Evolutionary conservation across 805 yeast genomes (phyloP).

Genomic region (Hanseniaspora mollemarum): DNA sequence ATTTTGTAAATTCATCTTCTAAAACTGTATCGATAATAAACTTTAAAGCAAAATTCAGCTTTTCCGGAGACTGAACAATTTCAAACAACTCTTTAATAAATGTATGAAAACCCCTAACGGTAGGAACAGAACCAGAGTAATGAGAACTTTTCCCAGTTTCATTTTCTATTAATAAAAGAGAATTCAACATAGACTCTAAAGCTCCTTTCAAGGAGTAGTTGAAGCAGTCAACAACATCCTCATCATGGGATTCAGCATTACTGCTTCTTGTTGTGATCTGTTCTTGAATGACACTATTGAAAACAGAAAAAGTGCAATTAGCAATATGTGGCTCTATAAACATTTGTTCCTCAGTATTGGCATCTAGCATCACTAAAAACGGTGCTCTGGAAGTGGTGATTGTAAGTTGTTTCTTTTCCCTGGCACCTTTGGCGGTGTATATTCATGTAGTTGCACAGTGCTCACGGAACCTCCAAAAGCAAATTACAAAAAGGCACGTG

Average conservation of each 20-base stretch:
- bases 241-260: neutral
- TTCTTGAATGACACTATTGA: neutral
- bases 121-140: neutral
- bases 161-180: neutral
- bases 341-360: no score
- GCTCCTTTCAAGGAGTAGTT: neutral
- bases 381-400: no score
- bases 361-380: no score
- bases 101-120: neutral
- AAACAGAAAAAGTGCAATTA: neutral
- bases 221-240: neutral
- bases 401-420: no score
- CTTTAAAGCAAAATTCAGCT: constrained; percentile 2
- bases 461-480: no score
- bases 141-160: neutral
- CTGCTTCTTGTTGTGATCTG: neutral
- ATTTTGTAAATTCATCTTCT: neutral
- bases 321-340: neutral
- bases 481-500: no score
- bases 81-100: constrained; percentile 13
- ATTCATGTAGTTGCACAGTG: no score
- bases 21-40: constrained; percentile 4
- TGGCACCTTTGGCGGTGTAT: no score
- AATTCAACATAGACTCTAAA: neutral
- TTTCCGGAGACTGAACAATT: constrained; percentile 14